Evolutionary conservation across 805 yeast species (phyloP), one percentile per base, ranked within the genome.

Genomic region (Wickerhamomyces bisporus): DNA sequence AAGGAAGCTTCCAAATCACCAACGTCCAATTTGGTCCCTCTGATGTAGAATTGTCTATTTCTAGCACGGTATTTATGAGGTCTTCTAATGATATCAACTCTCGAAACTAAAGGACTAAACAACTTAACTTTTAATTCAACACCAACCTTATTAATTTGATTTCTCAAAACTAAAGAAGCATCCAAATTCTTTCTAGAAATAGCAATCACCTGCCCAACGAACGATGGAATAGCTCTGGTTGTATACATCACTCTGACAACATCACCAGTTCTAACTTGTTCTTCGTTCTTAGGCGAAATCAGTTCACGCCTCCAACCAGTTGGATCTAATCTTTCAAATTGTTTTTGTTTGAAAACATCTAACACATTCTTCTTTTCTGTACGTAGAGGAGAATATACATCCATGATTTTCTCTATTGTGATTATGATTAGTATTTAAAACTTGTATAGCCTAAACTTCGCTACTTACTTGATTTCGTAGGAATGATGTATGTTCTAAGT

Each of bases 11-110:
- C 85, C 43, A 82, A 60, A 57, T 82, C 88, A 45, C 79, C 81
- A 35, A 81, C 89, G 61, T 86, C 95, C 60, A 79, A 65, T 55
- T 77, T 79, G 36, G 81, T 71, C 61, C 75, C 82, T 66, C 96
- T 83, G 56, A 93, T 83, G 64, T 86, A 93, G 71, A 82, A 89
- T 52, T 87, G 91, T 70, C 86, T 91, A 64, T 79, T 77, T 75
- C 95, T 79, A 45, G 73, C 70, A 69, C 83, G 77, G 62, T 86
- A 80, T 55, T 73, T 75, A 45, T 65, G 61, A 27, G 95, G 91
- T 61, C 81, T 81, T 61, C 84, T 74, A 44, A 91, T 61, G 28
- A 88, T 61, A 62, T 89, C 97, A 37, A 91, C 70, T 60, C 81
- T 76, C 45, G 79, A 75, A 39, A 93, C 71, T 38, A 77, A 68